phyloP scores from a whole-genome alignment of 2,329 filamentous ascomycete species.

The Paraphoma chrysanthemicola region DNA sequence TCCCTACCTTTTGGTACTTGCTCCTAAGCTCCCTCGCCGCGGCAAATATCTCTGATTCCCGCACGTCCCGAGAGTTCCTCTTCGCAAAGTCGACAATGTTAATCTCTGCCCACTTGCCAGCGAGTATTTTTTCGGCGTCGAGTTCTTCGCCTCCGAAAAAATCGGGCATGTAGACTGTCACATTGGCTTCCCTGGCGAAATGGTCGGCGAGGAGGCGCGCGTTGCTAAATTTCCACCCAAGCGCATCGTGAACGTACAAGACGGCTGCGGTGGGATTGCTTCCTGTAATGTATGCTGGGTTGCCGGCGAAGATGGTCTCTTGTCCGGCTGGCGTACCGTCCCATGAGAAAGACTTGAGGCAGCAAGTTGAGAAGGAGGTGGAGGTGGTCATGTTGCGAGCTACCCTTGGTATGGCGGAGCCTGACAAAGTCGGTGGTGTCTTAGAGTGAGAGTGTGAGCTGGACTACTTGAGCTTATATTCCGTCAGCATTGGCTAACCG shows the following conservation, averaged over 20 bases:
- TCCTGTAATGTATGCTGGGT: slow-evolving; percentile 50
- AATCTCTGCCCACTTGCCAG: slow-evolving; percentile 28
- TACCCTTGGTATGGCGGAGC: too few species aligned
- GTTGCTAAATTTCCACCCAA: slow-evolving; percentile 54
- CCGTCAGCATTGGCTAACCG: too few species aligned
- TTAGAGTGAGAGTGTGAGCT: too few species aligned
- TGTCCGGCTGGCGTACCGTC: slow-evolving; percentile 43
- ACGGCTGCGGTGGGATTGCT: slow-evolving; percentile 48
- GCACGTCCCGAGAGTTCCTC: slow-evolving; percentile 42
- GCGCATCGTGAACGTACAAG: slow-evolving; percentile 47
- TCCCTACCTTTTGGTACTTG: not conserved
- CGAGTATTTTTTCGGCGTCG: slow-evolving; percentile 5
- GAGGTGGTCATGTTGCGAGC: not conserved
- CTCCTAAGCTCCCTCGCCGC: slow-evolving; percentile 1
- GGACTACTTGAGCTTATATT: too few species aligned
- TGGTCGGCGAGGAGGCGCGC: slow-evolving; percentile 52
- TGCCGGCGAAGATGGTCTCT: slow-evolving; percentile 37
- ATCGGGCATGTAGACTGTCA: slow-evolving; percentile 53
- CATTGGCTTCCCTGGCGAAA: slow-evolving; percentile 51
- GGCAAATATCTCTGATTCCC: slow-evolving; percentile 45
- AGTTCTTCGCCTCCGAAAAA: slow-evolving; percentile 37
- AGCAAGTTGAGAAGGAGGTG: slow-evolving; percentile 25
- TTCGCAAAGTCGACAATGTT: slow-evolving; percentile 45
- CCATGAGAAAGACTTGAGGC: slow-evolving; percentile 41
- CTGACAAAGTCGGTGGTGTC: too few species aligned